These are phyloP conservation scores for Pseudisothecium myosuroides DNA, from an alignment of 225 moss, liverwort and hornwort species.

Conservation along the genomic window DNA sequence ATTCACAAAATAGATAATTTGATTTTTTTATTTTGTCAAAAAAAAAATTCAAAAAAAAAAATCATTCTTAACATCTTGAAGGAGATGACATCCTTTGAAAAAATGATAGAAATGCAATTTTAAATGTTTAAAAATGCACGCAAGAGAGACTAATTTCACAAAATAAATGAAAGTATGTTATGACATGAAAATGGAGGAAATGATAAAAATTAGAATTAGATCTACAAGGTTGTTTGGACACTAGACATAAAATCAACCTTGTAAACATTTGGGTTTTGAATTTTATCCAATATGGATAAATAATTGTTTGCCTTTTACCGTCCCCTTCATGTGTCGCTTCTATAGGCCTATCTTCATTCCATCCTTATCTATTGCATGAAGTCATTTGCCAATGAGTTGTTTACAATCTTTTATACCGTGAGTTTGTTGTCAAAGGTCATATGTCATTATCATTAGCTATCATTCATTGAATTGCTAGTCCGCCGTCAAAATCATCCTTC, in stretches of 20 bases:
- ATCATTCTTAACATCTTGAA: no score
- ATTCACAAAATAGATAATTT: no score
- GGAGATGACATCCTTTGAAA: no score
- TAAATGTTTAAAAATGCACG: no score
- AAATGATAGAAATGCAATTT: no score
- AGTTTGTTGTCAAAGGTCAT: accelerated
- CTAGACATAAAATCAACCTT: accelerated
- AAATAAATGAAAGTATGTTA: neutral
- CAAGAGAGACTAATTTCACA: neutral
- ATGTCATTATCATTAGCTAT: neutral
- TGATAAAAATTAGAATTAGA: neutral
- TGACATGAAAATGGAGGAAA: neutral
- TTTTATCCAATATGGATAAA: neutral
- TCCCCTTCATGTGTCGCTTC: accelerated
- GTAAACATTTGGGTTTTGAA: neutral
- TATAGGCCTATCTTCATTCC: neutral
- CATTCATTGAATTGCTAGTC: neutral
- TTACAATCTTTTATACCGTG: accelerated
- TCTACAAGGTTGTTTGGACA: accelerated
- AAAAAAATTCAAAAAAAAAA: no score
- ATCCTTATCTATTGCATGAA: accelerated
- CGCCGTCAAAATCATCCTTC: neutral
- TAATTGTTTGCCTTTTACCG: neutral
- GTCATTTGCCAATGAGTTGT: neutral
- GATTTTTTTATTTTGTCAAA: no score